These are phyloP conservation scores for Xylaria arbuscula DNA, from an alignment of 2,329 filamentous ascomycete species.

Conservation along the genomic window DNA sequence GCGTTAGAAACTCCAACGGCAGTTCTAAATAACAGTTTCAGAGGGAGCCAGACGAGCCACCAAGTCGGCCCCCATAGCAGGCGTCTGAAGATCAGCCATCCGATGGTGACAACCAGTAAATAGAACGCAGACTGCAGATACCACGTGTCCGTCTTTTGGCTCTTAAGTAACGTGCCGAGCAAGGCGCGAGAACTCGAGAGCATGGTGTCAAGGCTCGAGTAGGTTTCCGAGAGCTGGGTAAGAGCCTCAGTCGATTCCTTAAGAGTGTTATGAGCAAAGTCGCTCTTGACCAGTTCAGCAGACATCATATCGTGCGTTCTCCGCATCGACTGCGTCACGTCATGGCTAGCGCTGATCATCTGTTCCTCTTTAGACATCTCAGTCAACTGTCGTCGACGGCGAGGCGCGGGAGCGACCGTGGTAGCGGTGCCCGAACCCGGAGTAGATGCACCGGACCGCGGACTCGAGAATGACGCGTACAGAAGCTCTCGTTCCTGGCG, in stretches of 20 bases:
- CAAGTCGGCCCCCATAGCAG: constrained; percentile 89
- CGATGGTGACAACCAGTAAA: constrained; percentile 78
- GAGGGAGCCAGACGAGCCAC: constrained; percentile 87
- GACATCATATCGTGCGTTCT: constrained; percentile 89
- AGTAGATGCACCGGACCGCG: constrained; percentile 52
- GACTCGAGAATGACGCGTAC: constrained; percentile 71
- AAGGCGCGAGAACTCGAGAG: constrained; percentile 79
- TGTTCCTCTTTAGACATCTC: constrained; percentile 69
- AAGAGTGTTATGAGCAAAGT: constrained; percentile 90
- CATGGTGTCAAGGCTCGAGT: constrained; percentile 81
- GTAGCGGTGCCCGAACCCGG: constrained; percentile 46
- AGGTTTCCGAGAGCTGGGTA: constrained; percentile 82
- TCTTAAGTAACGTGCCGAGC: constrained; percentile 80
- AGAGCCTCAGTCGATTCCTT: constrained; percentile 85
- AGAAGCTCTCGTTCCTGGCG: constrained; percentile 81
- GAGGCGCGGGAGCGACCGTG: constrained; percentile 43
- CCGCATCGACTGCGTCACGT: constrained; percentile 85
- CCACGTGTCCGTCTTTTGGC: constrained; percentile 97
- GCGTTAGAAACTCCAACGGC: constrained; percentile 66
- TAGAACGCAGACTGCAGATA: constrained; percentile 93
- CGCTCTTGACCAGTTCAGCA: constrained; percentile 83
- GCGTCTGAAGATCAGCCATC: constrained; percentile 87
- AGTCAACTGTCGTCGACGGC: constrained; percentile 52
- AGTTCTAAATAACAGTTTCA: constrained; percentile 73
- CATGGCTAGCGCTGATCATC: constrained; percentile 77